Percentiles rank a stretch among this genome's conserved stretches.
Conservation (phyloP, 2,329 filamentous ascomycete genomes). For the Penicillium sp. region DNA sequence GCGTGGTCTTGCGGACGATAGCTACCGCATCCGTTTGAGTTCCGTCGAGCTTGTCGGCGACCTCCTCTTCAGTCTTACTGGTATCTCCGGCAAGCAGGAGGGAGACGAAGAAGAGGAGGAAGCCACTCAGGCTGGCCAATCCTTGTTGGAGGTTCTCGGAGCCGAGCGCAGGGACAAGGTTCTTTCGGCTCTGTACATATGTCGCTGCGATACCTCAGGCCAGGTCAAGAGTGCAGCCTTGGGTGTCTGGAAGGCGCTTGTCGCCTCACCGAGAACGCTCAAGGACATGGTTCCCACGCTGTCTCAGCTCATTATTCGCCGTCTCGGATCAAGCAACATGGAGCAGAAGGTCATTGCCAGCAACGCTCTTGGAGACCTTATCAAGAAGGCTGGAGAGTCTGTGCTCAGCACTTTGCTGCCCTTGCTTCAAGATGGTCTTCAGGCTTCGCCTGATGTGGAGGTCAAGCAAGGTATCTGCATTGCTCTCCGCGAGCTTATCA, state of each 20-base stretch:
- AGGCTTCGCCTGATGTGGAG: constrained; percentile 84
- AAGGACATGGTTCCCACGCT: constrained; percentile 95
- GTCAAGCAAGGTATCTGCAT: constrained; percentile 97
- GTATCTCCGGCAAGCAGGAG: constrained; percentile 77
- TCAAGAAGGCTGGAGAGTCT: constrained; percentile 92
- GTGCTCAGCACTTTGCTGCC: constrained; percentile 85
- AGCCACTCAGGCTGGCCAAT: constrained; percentile 82
- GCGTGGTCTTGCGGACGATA: constrained; percentile 94
- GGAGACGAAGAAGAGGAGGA: constrained; percentile 74
- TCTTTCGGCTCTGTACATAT: constrained; percentile 94
- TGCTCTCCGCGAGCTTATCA: constrained; percentile 87
- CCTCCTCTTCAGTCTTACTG: constrained; percentile 93
- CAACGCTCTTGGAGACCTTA: constrained; percentile 93
- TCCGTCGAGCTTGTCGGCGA: constrained; percentile 97
- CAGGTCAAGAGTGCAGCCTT: constrained; percentile 87
- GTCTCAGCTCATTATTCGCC: constrained; percentile 89
- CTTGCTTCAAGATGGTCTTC: constrained; percentile 85
- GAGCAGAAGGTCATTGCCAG: constrained; percentile 99
- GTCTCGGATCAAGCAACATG: constrained; percentile 92
- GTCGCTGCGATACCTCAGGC: constrained; percentile 91
- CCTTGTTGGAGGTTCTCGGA: constrained; percentile 89
- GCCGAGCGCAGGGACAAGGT: constrained; percentile 97
- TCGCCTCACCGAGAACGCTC: constrained; percentile 84
- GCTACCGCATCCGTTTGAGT: constrained; percentile 94
- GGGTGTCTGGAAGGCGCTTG: constrained; percentile 93